Base-by-base conservation (phyloP, 257 asterid species). In the Petunia secreta region DNA sequence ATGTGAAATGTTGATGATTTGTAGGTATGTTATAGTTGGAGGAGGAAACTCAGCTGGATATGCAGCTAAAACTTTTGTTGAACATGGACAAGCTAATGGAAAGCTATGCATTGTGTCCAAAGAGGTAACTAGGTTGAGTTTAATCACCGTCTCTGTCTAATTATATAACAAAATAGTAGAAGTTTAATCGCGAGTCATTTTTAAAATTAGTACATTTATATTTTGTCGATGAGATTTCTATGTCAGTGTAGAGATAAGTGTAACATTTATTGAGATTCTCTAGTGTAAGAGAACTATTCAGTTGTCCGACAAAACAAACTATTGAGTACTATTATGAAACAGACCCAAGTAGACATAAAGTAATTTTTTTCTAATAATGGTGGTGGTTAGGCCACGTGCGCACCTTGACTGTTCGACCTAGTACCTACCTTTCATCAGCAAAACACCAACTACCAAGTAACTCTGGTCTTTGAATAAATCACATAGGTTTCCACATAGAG, bases 1-100 rank as follows among this genome's bases (percentile, higher is more conserved):
- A 46, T 78, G 25, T 48, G 7, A 8, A 16, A 34, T 67, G 44
- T 48, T 77, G 55, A 83, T 50, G 60, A 54, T 64, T 65, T 10
- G 63, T 87, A 93, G 98, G 88, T 93, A 59, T 87, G 97, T 95
- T 78, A 92, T 95, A 39, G 97, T 95, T 44, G 98, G 99, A 79
- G 99, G 97, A 46, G 99, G 99, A 55, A 95, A 95, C 85, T 86
- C 98, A 1, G 98, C 98, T 84, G 99, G 99, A 84, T 95, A 95
- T 81, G 98, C 97, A 0, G 98, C 99, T 80, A 57, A 89, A 87
- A 93, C 94, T 52, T 93, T 95, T 46, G 98, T 93, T 6, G 99
- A 95, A 80, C 90, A 95, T 15, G 98, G 94, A 57, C 46, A 88
- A 91, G 99, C 99, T 80, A 90, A 91, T 86, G 98, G 99, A 71